Base-by-base conservation (phyloP, 78 protist species). In the Dictyostelium purpureum region DNA sequence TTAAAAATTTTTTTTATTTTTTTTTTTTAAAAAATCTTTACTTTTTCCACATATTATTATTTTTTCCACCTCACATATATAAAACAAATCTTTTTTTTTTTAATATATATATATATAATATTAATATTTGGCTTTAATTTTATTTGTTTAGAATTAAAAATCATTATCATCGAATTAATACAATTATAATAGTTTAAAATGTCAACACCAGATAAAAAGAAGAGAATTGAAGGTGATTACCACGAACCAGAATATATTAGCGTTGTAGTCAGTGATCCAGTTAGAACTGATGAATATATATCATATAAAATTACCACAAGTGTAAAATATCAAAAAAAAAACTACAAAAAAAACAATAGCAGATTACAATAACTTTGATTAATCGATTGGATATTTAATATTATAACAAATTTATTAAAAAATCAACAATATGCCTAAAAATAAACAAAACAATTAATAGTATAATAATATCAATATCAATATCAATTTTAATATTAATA, bases 221-320 rank as follows among this genome's bases (percentile, higher is more conserved):
- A 85, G 66, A 85, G 78, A 73, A 73, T 85, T 45, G 82, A 74
- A 21, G 92, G 92, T 21, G 92, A 85, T 28, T 85, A 85, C 18
- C 92, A 85, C 28, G 92, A 85, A 45, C 92, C 92, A 31, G 92
- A 85, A 73, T 85, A 85, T 47, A 85, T 85, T 31, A 73, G 56
- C 21, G 73, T 85, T n/a, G 69, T 73, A 10, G 82, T 85, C 33
- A 85, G 77, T 45, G 92, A 85, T 35, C 92, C 92, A 28, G 31
- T 65, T 31, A 52, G 82, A 74, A 24, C 59, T 18, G 92, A 85
- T 42, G 92, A 85, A 57, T 85, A 73, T 35, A 85, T 85, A 6
- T 33, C 92, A 21, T 85, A 85, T 33, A 85, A 74, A 59, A 59
- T 85, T 11, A 73, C 92, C 33, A 85, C 92, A 5, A 35, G 54